A percentile compares a stretch with the other conserved stretches of the same genome.
These are phyloP conservation scores for Borealophlyctis nickersoniae DNA, from an alignment of 192 early-diverging fungal species.

Conservation along the genomic window DNA sequence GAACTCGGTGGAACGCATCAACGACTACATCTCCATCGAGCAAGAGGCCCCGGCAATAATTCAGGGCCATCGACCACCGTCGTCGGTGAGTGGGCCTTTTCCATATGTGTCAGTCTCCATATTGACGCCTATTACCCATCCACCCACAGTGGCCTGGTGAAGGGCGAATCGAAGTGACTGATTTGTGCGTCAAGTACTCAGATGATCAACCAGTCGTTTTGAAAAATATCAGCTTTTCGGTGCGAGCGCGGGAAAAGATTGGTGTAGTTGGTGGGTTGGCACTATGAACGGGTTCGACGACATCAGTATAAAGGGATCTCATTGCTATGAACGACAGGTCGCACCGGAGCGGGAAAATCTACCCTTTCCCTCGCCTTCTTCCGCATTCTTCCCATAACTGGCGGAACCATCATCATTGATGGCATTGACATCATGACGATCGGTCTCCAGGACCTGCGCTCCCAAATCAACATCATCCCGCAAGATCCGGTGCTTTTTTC, in stretches of 20 bases:
- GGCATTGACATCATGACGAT: conserved; percentile 63
- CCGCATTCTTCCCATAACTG: conserved; percentile 56
- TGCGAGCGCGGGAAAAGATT: conserved; percentile 69
- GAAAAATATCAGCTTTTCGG: conserved; percentile 63
- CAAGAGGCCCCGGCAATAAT: conserved; percentile 72
- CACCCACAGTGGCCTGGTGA: conserved; percentile 56
- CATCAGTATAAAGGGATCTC: too few species aligned
- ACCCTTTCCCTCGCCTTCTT: conserved; percentile 71
- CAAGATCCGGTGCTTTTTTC: conserved; percentile 65
- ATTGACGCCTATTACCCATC: not conserved
- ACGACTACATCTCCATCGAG: conserved; percentile 78
- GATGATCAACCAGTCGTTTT: conserved; percentile 66
- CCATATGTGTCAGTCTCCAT: conserved; percentile 15
- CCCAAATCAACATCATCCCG: conserved; percentile 51
- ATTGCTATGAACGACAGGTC: too few species aligned
- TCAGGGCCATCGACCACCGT: conserved; percentile 37
- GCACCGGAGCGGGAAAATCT: conserved; percentile 80
- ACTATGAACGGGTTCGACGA: not conserved
- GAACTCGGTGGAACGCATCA: conserved; percentile 78
- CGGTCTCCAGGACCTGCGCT: conserved; percentile 57
- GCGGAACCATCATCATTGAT: conserved; percentile 69
- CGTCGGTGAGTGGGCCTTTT: too few species aligned
- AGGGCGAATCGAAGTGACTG: conserved; percentile 66
- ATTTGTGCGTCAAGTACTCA: conserved; percentile 74
- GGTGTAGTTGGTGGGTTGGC: conserved; percentile 21